Evolutionary conservation across 208 protist genomes (phyloP), one percentile per base, ranked within the genome.

Genomic region (Wallacemonas sp.): DNA sequence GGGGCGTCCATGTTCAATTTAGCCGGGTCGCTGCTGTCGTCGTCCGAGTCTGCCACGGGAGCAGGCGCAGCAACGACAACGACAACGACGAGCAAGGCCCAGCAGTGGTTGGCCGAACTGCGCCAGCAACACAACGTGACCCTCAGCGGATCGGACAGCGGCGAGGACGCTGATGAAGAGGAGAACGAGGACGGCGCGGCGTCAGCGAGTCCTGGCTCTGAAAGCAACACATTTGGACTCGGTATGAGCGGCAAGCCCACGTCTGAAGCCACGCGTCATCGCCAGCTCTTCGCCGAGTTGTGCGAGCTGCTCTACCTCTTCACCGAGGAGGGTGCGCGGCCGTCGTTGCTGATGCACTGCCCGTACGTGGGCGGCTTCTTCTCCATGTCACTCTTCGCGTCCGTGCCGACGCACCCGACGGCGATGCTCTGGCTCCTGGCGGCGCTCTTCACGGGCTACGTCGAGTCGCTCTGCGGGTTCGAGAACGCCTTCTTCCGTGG

Each of bases 271-370:
- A 27, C 60, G 17, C 38, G 44, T 2, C 36, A 70, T 26, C 48
- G 33, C 2, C 44, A 64, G 58, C 41, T 76, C 36, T 87, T 84
- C 52, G 57, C 47, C 1, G 84, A 91, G 63, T 61, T 90, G 14
- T 65, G 60, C 36, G 39, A 80, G 44, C 32, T 94, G 23, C 52
- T 94, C 11, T 70, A 76, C 26, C 34, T 67, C 14, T 77, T 87
- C 43, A 88, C 70, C n/a, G 67, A 68, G 26, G 85, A 83, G 4
- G 88, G 88, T 12, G 74, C 90, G 14, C 78, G 81, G 52, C 84
- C 88, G 16, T 76, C 80, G 19, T 61, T 94, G 33, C 76, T 93
- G 11, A 72, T 60, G 9, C 83, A 90, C 64, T 92, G 86, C 62
- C 48, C 68, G 26, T 77, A 73, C 17, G 64, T 81, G 14, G 68